Evolutionary conservation across 1,139 yeast species (phyloP).

Genomic region (Yamadazyma triangularis): DNA sequence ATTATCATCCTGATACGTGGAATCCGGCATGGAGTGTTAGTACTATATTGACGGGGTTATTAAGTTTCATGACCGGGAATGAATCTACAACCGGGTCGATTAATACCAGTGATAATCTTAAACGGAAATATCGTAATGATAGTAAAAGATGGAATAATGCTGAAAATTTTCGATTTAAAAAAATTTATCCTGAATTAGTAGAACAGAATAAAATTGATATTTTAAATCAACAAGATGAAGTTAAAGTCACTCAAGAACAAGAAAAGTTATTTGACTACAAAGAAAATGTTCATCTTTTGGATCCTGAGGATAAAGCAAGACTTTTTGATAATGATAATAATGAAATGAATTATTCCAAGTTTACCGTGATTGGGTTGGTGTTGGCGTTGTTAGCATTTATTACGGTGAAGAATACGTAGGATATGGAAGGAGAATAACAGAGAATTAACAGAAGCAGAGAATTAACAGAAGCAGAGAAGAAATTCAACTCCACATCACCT

Average conservation of each 20-base stretch:
- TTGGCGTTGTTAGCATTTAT: conserved; percentile 21
- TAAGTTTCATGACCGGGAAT: conserved; percentile 80
- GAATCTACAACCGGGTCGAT: conserved; percentile 40
- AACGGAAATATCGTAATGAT: conserved; percentile 38
- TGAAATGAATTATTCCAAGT: conserved; percentile 6
- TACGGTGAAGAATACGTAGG: neutral
- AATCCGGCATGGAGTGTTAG: conserved; percentile 94
- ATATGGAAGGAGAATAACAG: no score
- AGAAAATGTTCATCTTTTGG: conserved; percentile 26
- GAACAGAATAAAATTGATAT: conserved; percentile 37
- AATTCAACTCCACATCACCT: no score
- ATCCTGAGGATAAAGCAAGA: conserved; percentile 45
- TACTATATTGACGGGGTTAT: conserved; percentile 76
- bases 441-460: no score
- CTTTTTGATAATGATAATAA: conserved; percentile 21
- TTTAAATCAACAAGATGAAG: conserved; percentile 11
- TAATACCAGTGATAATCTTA: conserved; percentile 32
- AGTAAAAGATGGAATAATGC: conserved; percentile 64
- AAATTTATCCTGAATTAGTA: conserved; percentile 68
- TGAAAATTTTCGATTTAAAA: conserved; percentile 50
- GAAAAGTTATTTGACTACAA: conserved; percentile 18
- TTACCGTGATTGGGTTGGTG: conserved; percentile 25
- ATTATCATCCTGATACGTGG: conserved; percentile 92
- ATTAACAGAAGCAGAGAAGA: no score
- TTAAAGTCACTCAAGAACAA: conserved; percentile 8